phyloP scores from a whole-genome alignment of 805 yeast species.

The Metschnikowia continentalis region DNA sequence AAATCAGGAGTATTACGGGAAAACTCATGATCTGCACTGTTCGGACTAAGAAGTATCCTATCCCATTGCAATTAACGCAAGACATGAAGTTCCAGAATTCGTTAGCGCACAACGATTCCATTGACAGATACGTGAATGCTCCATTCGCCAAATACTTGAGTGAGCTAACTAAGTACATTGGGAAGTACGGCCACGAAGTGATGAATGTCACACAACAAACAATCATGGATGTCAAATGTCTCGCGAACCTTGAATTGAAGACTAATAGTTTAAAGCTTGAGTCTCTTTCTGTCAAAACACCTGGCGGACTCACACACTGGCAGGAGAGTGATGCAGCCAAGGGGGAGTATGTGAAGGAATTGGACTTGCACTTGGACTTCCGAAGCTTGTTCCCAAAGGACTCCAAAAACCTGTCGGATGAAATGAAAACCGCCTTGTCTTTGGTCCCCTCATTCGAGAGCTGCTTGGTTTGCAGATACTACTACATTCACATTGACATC shows the following conservation, averaged over 20 bases:
- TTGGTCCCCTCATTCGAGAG: constrained; percentile 28
- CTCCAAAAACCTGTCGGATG: constrained; percentile 10
- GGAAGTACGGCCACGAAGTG: constrained; percentile 16
- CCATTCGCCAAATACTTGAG: constrained; percentile 21
- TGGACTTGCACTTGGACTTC: constrained; percentile 12
- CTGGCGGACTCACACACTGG: constrained; percentile 15
- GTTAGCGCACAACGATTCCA: constrained; percentile 15
- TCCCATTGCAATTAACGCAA: constrained; percentile 15
- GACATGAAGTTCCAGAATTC: constrained; percentile 15
- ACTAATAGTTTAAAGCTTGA: constrained; percentile 19
- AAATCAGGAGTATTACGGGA: constrained; percentile 13
- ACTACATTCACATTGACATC: constrained; percentile 19
- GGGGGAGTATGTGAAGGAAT: constrained; percentile 5
- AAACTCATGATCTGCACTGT: constrained; percentile 17
- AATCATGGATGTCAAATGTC: constrained; percentile 25
- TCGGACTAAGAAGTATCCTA: constrained; percentile 28
- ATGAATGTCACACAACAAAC: constrained; percentile 18
- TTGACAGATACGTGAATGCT: constrained; percentile 20
- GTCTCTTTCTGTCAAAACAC: constrained; percentile 5
- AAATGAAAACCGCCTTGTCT: constrained; percentile 15
- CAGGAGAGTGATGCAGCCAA: not conserved
- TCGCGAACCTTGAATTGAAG: constrained; percentile 23
- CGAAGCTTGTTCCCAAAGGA: constrained; percentile 11
- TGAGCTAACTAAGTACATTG: constrained; percentile 16
- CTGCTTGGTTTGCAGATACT: constrained; percentile 26